Conservation (phyloP, 176 grass and related monocot species). For the Avena insularis region DNA sequence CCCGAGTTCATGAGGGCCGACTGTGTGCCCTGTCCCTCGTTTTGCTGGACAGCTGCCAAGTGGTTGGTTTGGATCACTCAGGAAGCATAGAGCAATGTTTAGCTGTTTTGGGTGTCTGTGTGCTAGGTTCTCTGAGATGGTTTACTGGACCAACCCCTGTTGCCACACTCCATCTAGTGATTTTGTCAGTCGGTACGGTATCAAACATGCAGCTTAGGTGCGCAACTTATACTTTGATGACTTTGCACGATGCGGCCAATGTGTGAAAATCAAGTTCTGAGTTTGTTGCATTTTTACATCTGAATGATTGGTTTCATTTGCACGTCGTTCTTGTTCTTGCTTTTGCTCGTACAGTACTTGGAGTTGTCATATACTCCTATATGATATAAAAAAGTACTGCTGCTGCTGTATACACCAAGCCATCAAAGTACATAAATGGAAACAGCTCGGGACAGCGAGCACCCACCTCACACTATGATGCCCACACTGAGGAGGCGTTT, state of each 20-base stretch:
- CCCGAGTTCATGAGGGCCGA: slow-evolving; percentile 54
- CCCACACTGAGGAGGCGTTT: neutral
- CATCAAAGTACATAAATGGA: neutral
- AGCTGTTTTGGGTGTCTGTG: slow-evolving; percentile 29
- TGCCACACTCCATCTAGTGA: slow-evolving; percentile 1
- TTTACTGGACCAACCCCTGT: slow-evolving; percentile 20
- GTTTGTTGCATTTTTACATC: slow-evolving; percentile 10
- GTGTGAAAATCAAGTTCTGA: neutral
- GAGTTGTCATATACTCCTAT: neutral
- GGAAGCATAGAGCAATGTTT: slow-evolving; percentile 7
- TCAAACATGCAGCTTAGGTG: neutral
- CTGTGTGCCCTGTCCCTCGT: neutral
- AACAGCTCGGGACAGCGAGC: neutral
- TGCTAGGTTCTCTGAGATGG: slow-evolving; percentile 20
- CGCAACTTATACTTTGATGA: neutral
- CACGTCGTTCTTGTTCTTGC: neutral
- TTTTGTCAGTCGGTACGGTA: neutral
- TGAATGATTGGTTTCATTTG: slow-evolving; percentile 20
- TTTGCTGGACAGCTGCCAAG: neutral
- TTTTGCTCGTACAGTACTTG: neutral
- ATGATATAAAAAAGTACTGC: neutral
- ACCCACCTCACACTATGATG: neutral
- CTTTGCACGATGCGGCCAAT: neutral
- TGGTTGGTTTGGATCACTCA: slow-evolving; percentile 21
- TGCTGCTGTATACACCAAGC: neutral